phyloP scores from a whole-genome alignment of 1,284 basidiomycete genomes.

The Boletellus dicymbophilus region DNA sequence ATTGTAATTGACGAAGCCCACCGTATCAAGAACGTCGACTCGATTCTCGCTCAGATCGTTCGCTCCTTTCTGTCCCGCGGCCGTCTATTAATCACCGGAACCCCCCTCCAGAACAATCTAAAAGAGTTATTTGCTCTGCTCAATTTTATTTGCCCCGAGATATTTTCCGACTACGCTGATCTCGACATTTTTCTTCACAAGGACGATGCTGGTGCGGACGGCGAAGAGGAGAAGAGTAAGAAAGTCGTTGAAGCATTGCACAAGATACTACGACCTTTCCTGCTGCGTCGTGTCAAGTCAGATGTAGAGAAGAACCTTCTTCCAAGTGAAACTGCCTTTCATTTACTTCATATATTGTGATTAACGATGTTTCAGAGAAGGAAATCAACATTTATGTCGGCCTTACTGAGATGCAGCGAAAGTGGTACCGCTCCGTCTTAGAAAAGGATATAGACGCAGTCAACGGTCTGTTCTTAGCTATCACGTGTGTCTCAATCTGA shows the following conservation, averaged over 20 bases:
- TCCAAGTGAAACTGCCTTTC: constrained; percentile 64
- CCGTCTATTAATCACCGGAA: constrained; percentile 94
- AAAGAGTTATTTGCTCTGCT: constrained; percentile 97
- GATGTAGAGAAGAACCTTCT: constrained; percentile 97
- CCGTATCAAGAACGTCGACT: constrained; percentile 99
- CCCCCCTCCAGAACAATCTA: constrained; percentile 96
- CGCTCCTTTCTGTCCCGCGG: constrained; percentile 89
- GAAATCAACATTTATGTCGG: constrained; percentile 99
- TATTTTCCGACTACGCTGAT: constrained; percentile 77
- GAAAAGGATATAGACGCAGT: constrained; percentile 99
- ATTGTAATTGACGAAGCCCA: constrained; percentile 99
- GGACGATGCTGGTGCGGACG: constrained; percentile 71
- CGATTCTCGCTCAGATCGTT: constrained; percentile 94
- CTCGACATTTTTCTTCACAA: constrained; percentile 80
- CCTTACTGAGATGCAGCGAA: constrained; percentile 97
- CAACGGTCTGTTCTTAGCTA: constrained; percentile 66
- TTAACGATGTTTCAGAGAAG: constrained; percentile 65
- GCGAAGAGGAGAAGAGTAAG: constrained; percentile 86
- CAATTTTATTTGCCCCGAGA: constrained; percentile 92
- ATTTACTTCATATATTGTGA: neutral
- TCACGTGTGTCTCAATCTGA: neutral
- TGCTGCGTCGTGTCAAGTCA: constrained; percentile 93
- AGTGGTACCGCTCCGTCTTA: constrained; percentile 95
- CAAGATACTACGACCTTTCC: constrained; percentile 95
- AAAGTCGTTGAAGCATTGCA: constrained; percentile 97